Evolutionary conservation across 495 filamentous ascomycete genomes (phyloP), one percentile per base, ranked within the genome.

Genomic region (Talaromyces ruber): DNA sequence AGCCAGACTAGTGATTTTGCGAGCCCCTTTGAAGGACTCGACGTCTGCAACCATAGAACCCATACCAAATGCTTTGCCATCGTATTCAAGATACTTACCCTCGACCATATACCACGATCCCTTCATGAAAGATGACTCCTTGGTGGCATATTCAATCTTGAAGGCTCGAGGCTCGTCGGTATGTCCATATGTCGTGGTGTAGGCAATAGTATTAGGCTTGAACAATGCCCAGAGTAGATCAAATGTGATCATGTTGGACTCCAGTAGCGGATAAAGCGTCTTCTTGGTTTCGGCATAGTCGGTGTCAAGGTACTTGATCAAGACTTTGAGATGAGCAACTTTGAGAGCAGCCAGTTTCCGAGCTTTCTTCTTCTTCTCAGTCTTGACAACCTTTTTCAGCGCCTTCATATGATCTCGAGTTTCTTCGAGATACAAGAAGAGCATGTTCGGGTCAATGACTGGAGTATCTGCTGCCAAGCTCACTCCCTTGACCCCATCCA

Each of bases 211-310:
- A 67, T 95, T 93, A 6, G 93, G 92, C 67, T 96, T 95, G 79
- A 91, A 93, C 6, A 97, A 74, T 2, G 93, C 91, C 93, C 93
- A 96, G 4, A 95, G 71, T 9, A 96, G 82, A 62, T 96, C 92
- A 63, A 92, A 97, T 5, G 92, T 95, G 70, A 97, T 96, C 59
- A 88, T 88, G 29, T 90, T 89, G 57, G 88, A 87, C 62, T 92
- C 86, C 16, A 96, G 79, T 67, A 96, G 80, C 0, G 92, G 91
- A 65, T 92, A 90, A 2, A 97, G 81, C 9, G 86, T 91, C 67
- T 90, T 89, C 71, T 93, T 93, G 11, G 76, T 85, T 30, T 90
- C 82, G 8, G 84, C 82, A 71, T 91, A 96, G 70, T 96, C 93
- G 51, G 84, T 82, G 71, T 96, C 87, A 18, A 97, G 74, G 64